Evolutionary conservation across 176 grass and related monocot species (phyloP), one percentile per base, ranked within the genome.

Genomic region (Pharus latifolius): DNA sequence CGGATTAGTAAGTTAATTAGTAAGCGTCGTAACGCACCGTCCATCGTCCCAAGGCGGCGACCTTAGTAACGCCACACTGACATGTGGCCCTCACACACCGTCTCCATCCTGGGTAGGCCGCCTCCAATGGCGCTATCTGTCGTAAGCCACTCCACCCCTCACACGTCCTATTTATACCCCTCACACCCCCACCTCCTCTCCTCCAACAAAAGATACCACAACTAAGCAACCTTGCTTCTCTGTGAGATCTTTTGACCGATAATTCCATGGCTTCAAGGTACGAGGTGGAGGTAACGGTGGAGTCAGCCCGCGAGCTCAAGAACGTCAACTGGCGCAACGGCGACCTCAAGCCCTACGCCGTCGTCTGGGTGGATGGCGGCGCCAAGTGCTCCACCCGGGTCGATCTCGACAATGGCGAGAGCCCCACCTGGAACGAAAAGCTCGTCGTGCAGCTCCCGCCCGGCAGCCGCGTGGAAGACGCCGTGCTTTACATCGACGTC

Each of bases 311-410:
- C 2, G 75, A 92, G 29, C 84, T 92, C 10, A 92, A 92, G 77
- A 92, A 92, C 73, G 85, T 93, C 12, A 93, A 88, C 78, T 93
- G 90, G 90, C 90, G 90, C 3, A 28, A 80, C 57, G 90, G 90
- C 64, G 69, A 86, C 1, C 82, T 93, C 19, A 68, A 80, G 19
- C 70, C 90, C 2, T 93, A 93, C 60, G 85, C 60, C 11, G 90
- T 93, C 0, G 32, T 78, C 45, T 93, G 85, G 90, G 30, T 93
- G 24, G 70, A 93, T 47, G 63, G 42, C 26, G 78, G 73, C 38
- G 18, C 78, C 48, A 92, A 83, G 85, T 38, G 69, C 78, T 82
- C 88, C 56, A 73, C 88, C 55, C 78, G 77, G 60, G 91, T 83
- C 4, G 88, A 88, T 65, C 7, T 83, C 22, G 88, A 81, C 67